Evolutionary conservation across 257 asterid genomes (phyloP), one percentile per base, ranked within the genome.

Genomic region (Craterostigma plantagineum): DNA sequence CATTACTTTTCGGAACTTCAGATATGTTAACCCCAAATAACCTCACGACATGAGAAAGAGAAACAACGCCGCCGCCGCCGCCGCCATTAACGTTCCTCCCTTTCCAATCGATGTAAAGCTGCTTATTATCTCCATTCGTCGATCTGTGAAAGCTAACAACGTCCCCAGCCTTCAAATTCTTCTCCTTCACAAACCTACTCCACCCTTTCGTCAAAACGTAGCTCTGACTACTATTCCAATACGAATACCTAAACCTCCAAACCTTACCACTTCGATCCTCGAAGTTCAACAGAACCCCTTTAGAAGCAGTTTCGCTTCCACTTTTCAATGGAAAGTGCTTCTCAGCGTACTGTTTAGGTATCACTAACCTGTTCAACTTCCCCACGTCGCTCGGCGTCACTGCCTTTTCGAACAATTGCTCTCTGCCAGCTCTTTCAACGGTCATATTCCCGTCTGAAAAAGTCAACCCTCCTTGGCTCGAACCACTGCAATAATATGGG

Each of bases 381-480:
- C 54, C 54, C 4, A 50, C 54, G 36, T 50, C 54, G 38, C 46
- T 50, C 0, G 54, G 54, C 2, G 54, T 50, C 27, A 50, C 45
- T 1, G 33, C 37, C 15, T 50, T 50, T n/a, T 50, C 54, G 27
- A 50, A 50, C 23, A 50, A n/a, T 14, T 16, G 54, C n/a, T 50
- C 54, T 14, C 45, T 14, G 8, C 14, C 13, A n/a, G n/a, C n/a
- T 9, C 10, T 16, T 1, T 1, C 45, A 14, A 16, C 17, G 10
- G 45, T 16, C 16, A 1, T 16, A 16, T 11, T 8, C 16, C 13
- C 16, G 16, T 14, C 16, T 3, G 8, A 8, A 9, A 10, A 10
- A 10, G 40, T 9, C 40, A 36, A 12, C 40, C 40, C 11, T 12
- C 14, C 40, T 9, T 10, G 3, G 11, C 8, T 8, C 40, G 40